phyloP scores from a whole-genome alignment of 768 basidiomycete genomes.

The Pisolithus microcarpus region DNA sequence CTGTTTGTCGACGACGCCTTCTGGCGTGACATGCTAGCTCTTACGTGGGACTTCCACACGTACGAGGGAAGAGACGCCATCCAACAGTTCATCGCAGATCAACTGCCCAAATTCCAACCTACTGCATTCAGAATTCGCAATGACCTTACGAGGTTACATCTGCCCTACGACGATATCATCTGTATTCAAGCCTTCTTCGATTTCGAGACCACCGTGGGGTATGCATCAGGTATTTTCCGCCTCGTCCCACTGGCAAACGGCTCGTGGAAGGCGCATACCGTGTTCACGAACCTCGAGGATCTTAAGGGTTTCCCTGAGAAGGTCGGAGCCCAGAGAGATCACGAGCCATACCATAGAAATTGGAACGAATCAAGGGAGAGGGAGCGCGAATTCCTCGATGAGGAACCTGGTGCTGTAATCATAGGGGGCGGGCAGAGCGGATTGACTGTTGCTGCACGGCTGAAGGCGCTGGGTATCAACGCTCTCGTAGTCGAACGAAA shows the following conservation, averaged over 20 bases:
- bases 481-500: slow-evolving; percentile 54
- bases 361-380: slow-evolving; percentile 44
- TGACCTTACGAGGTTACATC: slow-evolving; percentile 28
- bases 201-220: slow-evolving; percentile 45
- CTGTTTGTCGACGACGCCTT: slow-evolving; percentile 27
- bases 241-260: slow-evolving; percentile 39
- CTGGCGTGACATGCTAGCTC: slow-evolving; percentile 47
- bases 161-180: slow-evolving; percentile 45
- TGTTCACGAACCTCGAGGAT: slow-evolving; percentile 56
- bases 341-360: slow-evolving; percentile 41
- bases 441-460: slow-evolving; percentile 55
- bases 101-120: slow-evolving; percentile 23
- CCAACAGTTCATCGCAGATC: slow-evolving; percentile 32
- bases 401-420: slow-evolving; percentile 51
- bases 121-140: slow-evolving; percentile 13
- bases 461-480: slow-evolving; percentile 51
- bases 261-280: slow-evolving; percentile 52
- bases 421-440: slow-evolving; percentile 66
- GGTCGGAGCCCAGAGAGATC: slow-evolving; percentile 38
- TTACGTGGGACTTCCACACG: slow-evolving; percentile 53
- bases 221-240: slow-evolving; percentile 46
- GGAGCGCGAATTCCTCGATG: slow-evolving; percentile 40
- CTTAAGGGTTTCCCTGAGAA: slow-evolving; percentile 49
- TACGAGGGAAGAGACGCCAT: slow-evolving; percentile 36
- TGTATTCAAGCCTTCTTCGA: slow-evolving; percentile 52